Conservation (phyloP, 352 stramenopile species). For the Globisporangium camurandrum region DNA sequence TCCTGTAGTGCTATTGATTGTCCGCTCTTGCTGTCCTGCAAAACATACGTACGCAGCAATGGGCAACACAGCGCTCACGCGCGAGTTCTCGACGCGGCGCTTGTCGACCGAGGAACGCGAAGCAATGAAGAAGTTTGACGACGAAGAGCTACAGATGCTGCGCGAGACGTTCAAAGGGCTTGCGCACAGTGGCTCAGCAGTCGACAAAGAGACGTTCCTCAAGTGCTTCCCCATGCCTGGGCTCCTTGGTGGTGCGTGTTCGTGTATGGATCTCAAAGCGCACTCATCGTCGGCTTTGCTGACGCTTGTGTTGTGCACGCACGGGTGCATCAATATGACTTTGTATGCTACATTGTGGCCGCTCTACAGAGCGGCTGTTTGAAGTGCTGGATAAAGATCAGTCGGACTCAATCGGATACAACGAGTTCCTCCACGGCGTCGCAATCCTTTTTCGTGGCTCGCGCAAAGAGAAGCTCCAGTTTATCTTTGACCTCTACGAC, state of each 20-base stretch:
- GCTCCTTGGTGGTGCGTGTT: constrained; percentile 60
- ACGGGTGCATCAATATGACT: not conserved
- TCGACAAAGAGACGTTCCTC: constrained; percentile 93
- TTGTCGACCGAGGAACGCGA: constrained; percentile 49
- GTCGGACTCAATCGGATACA: constrained; percentile 84
- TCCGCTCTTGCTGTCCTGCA: too few species aligned
- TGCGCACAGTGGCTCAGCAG: constrained; percentile 49
- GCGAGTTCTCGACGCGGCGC: constrained; percentile 43
- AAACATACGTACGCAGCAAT: too few species aligned
- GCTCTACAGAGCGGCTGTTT: constrained; percentile 77
- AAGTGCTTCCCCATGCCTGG: constrained; percentile 90
- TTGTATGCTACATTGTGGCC: not conserved
- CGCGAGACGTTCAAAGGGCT: constrained; percentile 77
- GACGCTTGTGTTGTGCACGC: not conserved
- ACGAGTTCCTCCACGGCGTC: constrained; percentile 89
- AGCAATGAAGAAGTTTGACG: constrained; percentile 68
- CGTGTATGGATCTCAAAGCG: not conserved
- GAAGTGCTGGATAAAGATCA: constrained; percentile 89
- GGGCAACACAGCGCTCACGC: constrained; percentile 53
- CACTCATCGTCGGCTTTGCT: not conserved
- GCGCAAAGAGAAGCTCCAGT: constrained; percentile 87
- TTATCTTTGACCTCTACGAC: constrained; percentile 93
- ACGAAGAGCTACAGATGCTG: constrained; percentile 71
- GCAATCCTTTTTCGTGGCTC: constrained; percentile 82
- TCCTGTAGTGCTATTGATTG: too few species aligned